Evolutionary conservation across 441 rosid genomes (phyloP), one percentile per base, ranked within the genome.

Genomic region (Erodium trifolium): DNA sequence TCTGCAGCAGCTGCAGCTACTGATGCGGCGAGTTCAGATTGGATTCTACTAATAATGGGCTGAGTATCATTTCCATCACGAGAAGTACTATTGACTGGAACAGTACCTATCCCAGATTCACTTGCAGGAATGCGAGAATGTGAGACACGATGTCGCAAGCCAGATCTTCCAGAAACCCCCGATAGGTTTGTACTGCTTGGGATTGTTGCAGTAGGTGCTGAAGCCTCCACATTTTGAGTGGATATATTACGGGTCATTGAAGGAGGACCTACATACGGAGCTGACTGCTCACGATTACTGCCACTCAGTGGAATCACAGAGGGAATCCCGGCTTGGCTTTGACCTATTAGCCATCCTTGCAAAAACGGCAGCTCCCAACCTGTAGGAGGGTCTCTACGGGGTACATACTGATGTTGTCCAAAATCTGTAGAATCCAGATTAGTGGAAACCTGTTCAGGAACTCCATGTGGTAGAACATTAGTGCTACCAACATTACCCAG

Each of bases 291-390:
- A 74, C 68, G 80, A 76, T 78, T 75, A 75, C 77, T 81, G 73
- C 75, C 80, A 73, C 65, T 77, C 67, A 78, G 77, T 69, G 88
- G 81, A 78, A 68, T 76, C 70, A 76, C 72, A 37, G 84, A 17
- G 55, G 72, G 82, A 43, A 80, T 71, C 77, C 76, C 83, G 66
- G 86, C 90, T 76, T 87, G 96, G 78, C 82, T 89, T 73, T 85
- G 93, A 72, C 89, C 92, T 79, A 87, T 84, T 71, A 90, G 77
- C 96, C 93, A 89, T 75, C 96, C 95, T 76, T 88, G 92, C 81
- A 88, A 69, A 68, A 90, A 92, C 16, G 92, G 93, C 41, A 90
- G 75, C 81, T 90, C 92, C 98, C 95, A 89, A 72, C 79, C 80
- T 31, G 82, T 78, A 70, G 86, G 86, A 68, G 63, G 63, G 4